These are phyloP conservation scores for Physcomitrium patens DNA, from an alignment of 225 moss, liverwort and hornwort species.

Conservation along the genomic window DNA sequence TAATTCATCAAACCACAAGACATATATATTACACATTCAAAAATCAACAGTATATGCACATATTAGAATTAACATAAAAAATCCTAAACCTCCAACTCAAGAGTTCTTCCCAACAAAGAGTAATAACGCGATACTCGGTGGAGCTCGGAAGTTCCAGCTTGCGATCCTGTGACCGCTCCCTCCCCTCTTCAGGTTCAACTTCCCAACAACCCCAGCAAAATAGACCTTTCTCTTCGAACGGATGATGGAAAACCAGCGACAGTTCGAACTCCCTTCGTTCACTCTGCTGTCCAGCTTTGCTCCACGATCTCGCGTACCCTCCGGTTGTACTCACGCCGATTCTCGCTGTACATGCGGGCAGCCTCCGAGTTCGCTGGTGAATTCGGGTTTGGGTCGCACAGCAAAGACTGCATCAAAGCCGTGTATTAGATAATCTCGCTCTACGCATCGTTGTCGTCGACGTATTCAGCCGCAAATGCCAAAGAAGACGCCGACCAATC, in stretches of 20 bases:
- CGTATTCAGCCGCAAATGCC: too few relatives aligned
- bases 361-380: conserved; percentile 84
- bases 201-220: conserved; percentile 20
- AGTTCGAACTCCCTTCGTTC: conserved; percentile 11
- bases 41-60: too few relatives aligned
- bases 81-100: too few relatives aligned
- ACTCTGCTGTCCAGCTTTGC: conserved; percentile 87
- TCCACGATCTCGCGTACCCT: conserved; percentile 84
- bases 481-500: too few relatives aligned
- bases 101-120: too few relatives aligned
- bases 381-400: conserved; percentile 81
- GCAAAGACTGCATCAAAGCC: conserved; percentile 57
- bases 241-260: conserved; percentile 2
- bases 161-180: conserved; percentile 23
- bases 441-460: too few relatives aligned
- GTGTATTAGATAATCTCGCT: background rate
- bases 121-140: too few relatives aligned
- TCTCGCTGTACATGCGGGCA: conserved; percentile 84
- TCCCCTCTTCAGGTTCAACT: conserved; percentile 21
- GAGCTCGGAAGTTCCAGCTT: conserved; percentile 13
- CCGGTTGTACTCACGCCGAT: conserved; percentile 78
- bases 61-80: too few relatives aligned
- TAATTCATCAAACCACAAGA: too few relatives aligned
- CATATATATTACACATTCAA: too few relatives aligned
- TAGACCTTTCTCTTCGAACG: conserved; percentile 4